Evolutionary conservation across 1,139 yeast species (phyloP).

Genomic region (Debaryomyces coudertii): DNA sequence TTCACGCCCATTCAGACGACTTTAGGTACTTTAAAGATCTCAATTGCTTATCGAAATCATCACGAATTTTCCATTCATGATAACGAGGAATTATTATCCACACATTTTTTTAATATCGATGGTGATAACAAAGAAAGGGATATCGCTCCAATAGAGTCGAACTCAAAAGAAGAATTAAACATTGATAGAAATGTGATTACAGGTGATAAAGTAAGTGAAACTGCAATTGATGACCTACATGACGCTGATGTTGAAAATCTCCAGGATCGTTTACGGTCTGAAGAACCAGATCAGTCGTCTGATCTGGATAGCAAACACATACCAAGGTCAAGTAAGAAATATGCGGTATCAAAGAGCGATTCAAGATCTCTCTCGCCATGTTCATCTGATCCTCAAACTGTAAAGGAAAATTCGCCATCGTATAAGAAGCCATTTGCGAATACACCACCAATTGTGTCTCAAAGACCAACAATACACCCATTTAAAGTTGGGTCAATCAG

Average conservation of each 20-base stretch:
- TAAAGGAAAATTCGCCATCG: conserved; percentile 16
- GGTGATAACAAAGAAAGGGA: conserved; percentile 16
- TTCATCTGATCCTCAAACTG: conserved; percentile 19
- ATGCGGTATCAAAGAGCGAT: conserved; percentile 19
- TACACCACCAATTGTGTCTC: conserved; percentile 22
- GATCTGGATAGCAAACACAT: not conserved
- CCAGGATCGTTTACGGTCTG: not conserved
- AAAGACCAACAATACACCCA: conserved; percentile 52
- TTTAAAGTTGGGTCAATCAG: conserved; percentile 66
- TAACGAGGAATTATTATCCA: conserved; percentile 63
- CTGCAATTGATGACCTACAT: conserved; percentile 4
- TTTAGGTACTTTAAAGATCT: conserved; percentile 69
- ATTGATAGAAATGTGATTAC: not conserved
- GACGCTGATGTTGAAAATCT: conserved; percentile 3
- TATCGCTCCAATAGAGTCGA: not conserved
- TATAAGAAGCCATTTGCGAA: conserved; percentile 17
- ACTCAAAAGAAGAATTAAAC: conserved; percentile 1
- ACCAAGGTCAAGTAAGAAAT: conserved; percentile 13
- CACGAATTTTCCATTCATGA: conserved; percentile 69
- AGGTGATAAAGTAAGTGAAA: conserved; percentile 1
- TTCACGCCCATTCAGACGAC: conserved; percentile 75
- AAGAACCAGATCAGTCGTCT: conserved; percentile 1
- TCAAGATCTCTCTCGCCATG: conserved; percentile 37
- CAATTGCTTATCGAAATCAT: conserved; percentile 79
- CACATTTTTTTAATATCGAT: conserved; percentile 58